Percentiles rank a stretch among this genome's conserved stretches.
Evolutionary conservation across 768 basidiomycete genomes (phyloP).

Genomic region (Strobilomyces confusus): DNA sequence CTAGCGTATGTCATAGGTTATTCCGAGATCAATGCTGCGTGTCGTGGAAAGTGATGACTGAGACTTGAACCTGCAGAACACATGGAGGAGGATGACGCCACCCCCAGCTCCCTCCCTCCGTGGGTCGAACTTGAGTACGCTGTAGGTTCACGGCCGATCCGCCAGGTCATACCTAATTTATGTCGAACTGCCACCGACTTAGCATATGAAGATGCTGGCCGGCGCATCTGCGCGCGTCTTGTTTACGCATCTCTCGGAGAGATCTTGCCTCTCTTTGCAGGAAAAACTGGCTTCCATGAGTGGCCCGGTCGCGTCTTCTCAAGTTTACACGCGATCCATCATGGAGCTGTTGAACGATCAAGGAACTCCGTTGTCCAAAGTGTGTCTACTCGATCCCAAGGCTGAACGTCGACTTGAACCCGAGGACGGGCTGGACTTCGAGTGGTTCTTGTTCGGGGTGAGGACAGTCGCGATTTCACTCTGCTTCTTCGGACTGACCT

Average conservation of each 20-base stretch:
- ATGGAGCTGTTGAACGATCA: slow-evolving; percentile 13
- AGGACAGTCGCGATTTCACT: slow-evolving; percentile 20
- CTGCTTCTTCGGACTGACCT: not conserved
- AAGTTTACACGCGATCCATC: slow-evolving; percentile 23
- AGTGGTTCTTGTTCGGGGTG: slow-evolving; percentile 90
- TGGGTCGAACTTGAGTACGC: slow-evolving; percentile 95
- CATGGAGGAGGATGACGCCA: slow-evolving; percentile 91
- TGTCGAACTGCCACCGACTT: not conserved
- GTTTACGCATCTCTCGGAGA: slow-evolving; percentile 84
- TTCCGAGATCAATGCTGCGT: slow-evolving; percentile 1
- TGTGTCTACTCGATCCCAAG: slow-evolving; percentile 94
- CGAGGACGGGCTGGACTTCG: slow-evolving; percentile 76
- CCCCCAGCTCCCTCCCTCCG: slow-evolving; percentile 63
- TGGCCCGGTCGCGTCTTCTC: slow-evolving; percentile 17
- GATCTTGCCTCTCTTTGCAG: slow-evolving; percentile 56
- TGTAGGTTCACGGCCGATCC: slow-evolving; percentile 39
- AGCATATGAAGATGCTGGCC: slow-evolving; percentile 85
- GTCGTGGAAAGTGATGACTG: not conserved
- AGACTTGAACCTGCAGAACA: slow-evolving; percentile 54
- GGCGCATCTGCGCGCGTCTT: slow-evolving; percentile 60
- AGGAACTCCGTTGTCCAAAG: slow-evolving; percentile 46
- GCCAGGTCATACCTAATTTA: not conserved
- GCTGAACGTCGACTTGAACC: slow-evolving; percentile 67
- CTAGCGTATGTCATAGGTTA: slow-evolving; percentile 58
- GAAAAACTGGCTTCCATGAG: slow-evolving; percentile 14